A percentile compares a stretch with the other conserved stretches of the same genome.
phyloP scores from a whole-genome alignment of 768 basidiomycete species.

The Phaeolepiota aurea region DNA sequence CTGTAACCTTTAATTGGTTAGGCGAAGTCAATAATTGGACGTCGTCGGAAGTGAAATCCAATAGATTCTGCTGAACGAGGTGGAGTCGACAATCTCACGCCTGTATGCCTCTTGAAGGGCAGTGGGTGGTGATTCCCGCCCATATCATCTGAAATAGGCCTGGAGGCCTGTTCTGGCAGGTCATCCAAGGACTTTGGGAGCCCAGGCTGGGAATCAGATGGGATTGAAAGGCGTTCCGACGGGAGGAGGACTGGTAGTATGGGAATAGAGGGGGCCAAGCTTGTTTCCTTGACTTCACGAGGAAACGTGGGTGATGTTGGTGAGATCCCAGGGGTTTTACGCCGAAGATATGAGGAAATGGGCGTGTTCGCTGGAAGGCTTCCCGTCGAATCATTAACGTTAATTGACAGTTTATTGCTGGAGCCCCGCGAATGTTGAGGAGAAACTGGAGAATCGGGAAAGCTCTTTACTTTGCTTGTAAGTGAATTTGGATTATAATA shows the following conservation, averaged over 20 bases:
- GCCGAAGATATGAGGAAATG: conserved; percentile 73
- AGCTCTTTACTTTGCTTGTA: neutral
- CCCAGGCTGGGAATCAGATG: conserved; percentile 27
- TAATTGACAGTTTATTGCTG: conserved; percentile 36
- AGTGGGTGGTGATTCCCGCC: conserved; percentile 20
- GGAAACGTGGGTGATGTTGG: conserved; percentile 62
- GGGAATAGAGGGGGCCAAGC: conserved; percentile 41
- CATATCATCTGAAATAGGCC: conserved; percentile 12
- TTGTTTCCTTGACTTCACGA: conserved; percentile 28
- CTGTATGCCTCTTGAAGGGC: conserved; percentile 26
- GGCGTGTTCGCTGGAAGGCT: conserved; percentile 62
- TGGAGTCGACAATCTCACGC: conserved; percentile 36
- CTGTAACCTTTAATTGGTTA: conserved; percentile 4
- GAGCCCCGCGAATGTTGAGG: conserved; percentile 35
- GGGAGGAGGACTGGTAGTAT: conserved; percentile 50
- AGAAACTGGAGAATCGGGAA: conserved; percentile 27
- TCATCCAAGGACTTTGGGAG: conserved; percentile 9
- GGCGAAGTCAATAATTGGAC: conserved; percentile 17
- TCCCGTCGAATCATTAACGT: conserved; percentile 37
- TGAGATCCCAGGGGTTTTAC: conserved; percentile 69
- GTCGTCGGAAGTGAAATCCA: conserved; percentile 20
- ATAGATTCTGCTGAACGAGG: conserved; percentile 22
- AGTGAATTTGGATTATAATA: neutral
- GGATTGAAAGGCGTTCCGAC: conserved; percentile 33
- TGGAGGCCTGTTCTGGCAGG: conserved; percentile 8